These are phyloP conservation scores for Goniomonas avonlea DNA, from an alignment of 78 protist species.

Conservation along the genomic window DNA sequence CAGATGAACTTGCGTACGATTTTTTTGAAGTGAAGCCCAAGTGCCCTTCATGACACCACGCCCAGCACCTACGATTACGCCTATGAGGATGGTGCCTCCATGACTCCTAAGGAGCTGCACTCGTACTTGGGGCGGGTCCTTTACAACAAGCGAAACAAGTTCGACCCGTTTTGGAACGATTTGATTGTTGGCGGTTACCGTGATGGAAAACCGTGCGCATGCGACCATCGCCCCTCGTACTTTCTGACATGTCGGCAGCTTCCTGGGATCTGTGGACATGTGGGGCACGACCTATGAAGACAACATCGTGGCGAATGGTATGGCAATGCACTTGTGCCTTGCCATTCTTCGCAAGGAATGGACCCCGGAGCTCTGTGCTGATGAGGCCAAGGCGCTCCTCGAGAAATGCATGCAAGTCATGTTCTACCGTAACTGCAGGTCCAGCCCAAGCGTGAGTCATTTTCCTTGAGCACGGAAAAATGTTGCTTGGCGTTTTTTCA, in stretches of 20 bases:
- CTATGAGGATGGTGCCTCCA: slow-evolving; percentile 5
- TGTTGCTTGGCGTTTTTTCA: no score
- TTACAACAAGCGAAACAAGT: slow-evolving; percentile 38
- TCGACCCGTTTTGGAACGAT: slow-evolving; percentile 42
- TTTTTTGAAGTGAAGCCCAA: no score
- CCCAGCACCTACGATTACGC: background rate
- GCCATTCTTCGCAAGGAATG: slow-evolving; percentile 33
- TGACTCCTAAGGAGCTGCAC: slow-evolving; percentile 15
- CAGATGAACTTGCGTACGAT: no score
- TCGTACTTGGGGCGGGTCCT: slow-evolving; percentile 20
- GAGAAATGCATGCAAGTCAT: slow-evolving; percentile 6
- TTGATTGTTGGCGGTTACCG: slow-evolving; percentile 33
- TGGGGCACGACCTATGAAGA: slow-evolving; percentile 22
- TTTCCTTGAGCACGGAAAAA: no score
- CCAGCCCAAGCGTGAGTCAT: no score
- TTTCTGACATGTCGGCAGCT: background rate
- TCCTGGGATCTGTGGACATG: slow-evolving; percentile 22
- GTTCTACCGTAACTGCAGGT: slow-evolving; percentile 29
- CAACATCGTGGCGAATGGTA: slow-evolving; percentile 27
- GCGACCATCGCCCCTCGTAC: no score
- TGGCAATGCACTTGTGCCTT: slow-evolving; percentile 17
- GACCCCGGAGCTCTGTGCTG: background rate
- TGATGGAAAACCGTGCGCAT: slow-evolving; percentile 9
- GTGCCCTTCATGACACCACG: no score
- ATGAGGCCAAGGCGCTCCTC: background rate